These are phyloP conservation scores for Blastomyces silverae DNA, from an alignment of 2,329 filamentous ascomycete species.

Conservation along the genomic window DNA sequence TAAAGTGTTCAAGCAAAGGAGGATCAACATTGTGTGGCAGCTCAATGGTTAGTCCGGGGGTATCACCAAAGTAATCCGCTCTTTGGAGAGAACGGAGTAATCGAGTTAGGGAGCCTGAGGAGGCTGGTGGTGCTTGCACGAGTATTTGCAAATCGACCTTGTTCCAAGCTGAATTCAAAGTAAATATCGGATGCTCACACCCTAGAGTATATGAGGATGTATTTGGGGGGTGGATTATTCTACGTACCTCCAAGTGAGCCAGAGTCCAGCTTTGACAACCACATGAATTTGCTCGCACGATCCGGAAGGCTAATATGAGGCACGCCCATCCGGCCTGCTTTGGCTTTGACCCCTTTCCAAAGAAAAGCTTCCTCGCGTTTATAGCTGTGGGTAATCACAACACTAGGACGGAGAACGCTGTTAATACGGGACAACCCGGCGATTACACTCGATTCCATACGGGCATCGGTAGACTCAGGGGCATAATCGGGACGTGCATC, in stretches of 20 bases:
- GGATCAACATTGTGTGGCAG: constrained; percentile 65
- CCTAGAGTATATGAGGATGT: constrained; percentile 20
- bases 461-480: constrained; percentile 60
- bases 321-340: constrained; percentile 47
- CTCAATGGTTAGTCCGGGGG: constrained; percentile 76
- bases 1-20: constrained; percentile 56
- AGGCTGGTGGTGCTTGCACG: constrained; percentile 64
- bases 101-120: constrained; percentile 67
- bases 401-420: constrained; percentile 69
- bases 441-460: constrained; percentile 59
- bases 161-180: constrained; percentile 60
- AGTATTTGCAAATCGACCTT: constrained; percentile 72
- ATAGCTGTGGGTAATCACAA: constrained; percentile 63
- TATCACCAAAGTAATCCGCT: constrained; percentile 66
- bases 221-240: background rate
- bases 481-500: constrained; percentile 70
- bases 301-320: constrained; percentile 69
- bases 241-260: constrained; percentile 56
- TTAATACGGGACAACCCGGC: constrained; percentile 66
- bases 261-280: constrained; percentile 72
- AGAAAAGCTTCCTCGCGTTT: constrained; percentile 63
- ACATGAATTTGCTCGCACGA: constrained; percentile 56
- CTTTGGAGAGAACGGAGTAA: constrained; percentile 67
- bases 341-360: constrained; percentile 51
- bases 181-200: constrained; percentile 16